These are phyloP conservation scores for Asparagopsis taxiformis DNA, from an alignment of 31 red algal species.

Conservation along the genomic window DNA sequence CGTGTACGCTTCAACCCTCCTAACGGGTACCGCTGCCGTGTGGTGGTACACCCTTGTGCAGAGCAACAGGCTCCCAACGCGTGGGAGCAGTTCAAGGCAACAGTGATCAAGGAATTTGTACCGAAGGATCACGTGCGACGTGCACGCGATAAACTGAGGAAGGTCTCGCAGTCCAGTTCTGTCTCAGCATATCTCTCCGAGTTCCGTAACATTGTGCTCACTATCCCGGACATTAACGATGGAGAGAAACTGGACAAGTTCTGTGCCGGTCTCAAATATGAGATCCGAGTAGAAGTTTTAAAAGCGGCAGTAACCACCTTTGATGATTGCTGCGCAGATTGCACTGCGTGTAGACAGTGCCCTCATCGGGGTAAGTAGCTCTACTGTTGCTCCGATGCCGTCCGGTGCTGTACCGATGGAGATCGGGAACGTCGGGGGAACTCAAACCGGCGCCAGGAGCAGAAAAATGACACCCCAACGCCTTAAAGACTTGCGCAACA, in stretches of 20 bases:
- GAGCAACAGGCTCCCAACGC: not conserved
- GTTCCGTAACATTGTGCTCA: not conserved
- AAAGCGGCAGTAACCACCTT: not conserved
- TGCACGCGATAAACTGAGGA: not conserved
- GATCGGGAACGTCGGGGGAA: not conserved
- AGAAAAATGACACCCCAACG: not conserved
- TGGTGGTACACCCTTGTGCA: not conserved
- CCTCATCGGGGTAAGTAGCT: too few relatives aligned
- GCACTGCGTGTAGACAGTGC: not conserved
- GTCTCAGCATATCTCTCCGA: not conserved
- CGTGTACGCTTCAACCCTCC: not conserved
- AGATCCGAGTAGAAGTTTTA: not conserved
- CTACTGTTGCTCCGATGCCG: too few relatives aligned
- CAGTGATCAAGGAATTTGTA: not conserved
- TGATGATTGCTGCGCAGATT: not conserved
- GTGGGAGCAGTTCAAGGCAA: not conserved
- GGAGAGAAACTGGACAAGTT: not conserved
- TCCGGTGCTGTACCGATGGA: not conserved
- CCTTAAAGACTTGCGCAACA: not conserved
- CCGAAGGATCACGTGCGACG: not conserved
- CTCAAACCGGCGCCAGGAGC: not conserved
- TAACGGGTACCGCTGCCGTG: not conserved
- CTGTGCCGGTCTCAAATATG: not conserved
- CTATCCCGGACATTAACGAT: not conserved
- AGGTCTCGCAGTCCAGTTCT: not conserved